Evolutionary conservation across 1,139 yeast species (phyloP), one percentile per base, ranked within the genome.

Genomic region (Diutina scorzettiae): DNA sequence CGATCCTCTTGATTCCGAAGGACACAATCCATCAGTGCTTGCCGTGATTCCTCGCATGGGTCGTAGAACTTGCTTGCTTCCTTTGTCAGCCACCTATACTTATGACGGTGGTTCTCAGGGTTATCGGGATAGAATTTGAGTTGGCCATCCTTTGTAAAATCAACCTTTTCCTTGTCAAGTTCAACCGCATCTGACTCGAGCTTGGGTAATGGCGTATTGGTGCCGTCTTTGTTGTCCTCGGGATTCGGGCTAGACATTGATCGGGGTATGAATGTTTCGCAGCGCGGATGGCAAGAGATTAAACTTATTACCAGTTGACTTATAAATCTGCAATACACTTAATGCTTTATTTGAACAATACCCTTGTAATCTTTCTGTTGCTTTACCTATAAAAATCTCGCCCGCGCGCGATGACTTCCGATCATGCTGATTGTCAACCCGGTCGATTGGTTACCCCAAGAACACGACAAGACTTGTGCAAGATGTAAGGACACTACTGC

Each of bases 11-110:
- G 89, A 53, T 82, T 75, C 53, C 86, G 75, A 47, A 80, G 60
- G 56, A 91, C 66, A 53, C 98, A 91, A 49, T 74, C 76, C 52
- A 87, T 66, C 29, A 95, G 83, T 72, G 94, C 91, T 56, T 78
- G 81, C 19, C 96, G 71, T 37, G 94, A 81, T 55, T 86, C 89
- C 44, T 81, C 83, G 59, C 98, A 91, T 0, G 98, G 97, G 55
- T 91, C 96, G 54, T 82, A 89, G 58, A 72, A 91, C 57, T 81
- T 78, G 5, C 95, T 80, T 2, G 95, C 83, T 37, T 76, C 87
- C 53, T 89, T 87, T 57, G 68, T 62, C 4, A 72, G 59, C 66
- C 80, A 80, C 45, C 72, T 64, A 48, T 75, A 73, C 51, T 77
- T 75, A 55, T 78, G 85, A 25, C 73, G 62, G 46, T 76, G 72